These are phyloP conservation scores for Trichoderma lentiforme DNA, from an alignment of 2,329 filamentous ascomycete genomes.

Conservation along the genomic window DNA sequence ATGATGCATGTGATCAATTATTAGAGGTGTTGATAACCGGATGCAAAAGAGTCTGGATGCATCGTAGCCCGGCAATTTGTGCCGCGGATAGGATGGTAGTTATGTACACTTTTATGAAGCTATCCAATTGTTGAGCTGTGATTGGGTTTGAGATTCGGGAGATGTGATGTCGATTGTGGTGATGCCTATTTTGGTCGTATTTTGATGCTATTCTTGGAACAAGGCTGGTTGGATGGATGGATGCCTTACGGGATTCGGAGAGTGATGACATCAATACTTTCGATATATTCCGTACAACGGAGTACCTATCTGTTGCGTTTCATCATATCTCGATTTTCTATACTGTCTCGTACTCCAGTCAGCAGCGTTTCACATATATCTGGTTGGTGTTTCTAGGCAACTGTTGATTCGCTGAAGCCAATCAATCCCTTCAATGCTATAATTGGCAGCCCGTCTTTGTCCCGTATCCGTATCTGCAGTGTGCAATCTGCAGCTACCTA, in stretches of 20 bases:
- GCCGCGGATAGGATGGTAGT: neutral
- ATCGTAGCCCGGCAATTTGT: neutral
- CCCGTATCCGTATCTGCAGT: neutral
- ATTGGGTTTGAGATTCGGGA: neutral
- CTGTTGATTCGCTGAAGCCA: neutral
- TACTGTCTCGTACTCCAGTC: neutral
- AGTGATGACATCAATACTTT: neutral
- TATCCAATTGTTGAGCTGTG: neutral
- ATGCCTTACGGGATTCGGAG: neutral
- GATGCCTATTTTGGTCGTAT: neutral
- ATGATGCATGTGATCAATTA: neutral
- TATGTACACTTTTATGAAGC: neutral
- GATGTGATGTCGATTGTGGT: neutral
- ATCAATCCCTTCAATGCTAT: neutral
- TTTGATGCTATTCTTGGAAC: neutral
- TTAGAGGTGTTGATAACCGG: neutral
- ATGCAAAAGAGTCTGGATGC: neutral
- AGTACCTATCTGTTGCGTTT: neutral
- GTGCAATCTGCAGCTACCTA: neutral
- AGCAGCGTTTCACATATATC: neutral
- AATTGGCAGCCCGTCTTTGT: neutral
- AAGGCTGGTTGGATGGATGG: neutral
- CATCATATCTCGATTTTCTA: neutral
- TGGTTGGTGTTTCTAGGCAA: neutral
- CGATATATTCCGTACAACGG: neutral